phyloP scores from a whole-genome alignment of 2,329 filamentous ascomycete genomes.

The Pleomassaria siparia region DNA sequence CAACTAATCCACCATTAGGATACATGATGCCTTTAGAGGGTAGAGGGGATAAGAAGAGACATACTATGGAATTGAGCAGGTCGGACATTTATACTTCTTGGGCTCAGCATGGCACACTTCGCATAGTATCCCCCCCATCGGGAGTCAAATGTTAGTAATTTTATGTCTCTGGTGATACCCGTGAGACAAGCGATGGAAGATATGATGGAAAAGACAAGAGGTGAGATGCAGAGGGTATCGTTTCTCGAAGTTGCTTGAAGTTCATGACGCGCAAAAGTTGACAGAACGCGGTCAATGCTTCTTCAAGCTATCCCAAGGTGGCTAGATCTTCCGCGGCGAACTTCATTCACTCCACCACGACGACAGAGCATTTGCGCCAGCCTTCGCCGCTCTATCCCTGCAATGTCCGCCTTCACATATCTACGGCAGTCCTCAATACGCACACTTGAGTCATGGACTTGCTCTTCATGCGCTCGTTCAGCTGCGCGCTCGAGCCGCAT shows the following conservation, averaged over 20 bases:
- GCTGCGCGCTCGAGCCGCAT: constrained; percentile 17
- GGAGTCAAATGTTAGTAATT: background rate
- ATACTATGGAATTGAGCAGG: constrained; percentile 50
- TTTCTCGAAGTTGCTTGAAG: background rate
- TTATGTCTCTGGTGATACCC: background rate
- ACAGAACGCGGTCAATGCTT: constrained; percentile 10
- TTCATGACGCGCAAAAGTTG: background rate
- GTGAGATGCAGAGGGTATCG: background rate
- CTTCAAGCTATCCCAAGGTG: constrained; percentile 18
- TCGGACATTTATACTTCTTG: constrained; percentile 56
- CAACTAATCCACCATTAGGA: constrained; percentile 21
- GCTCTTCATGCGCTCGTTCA: constrained; percentile 39
- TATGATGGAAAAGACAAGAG: background rate
- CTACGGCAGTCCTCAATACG: constrained; percentile 21
- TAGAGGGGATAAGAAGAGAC: constrained; percentile 7
- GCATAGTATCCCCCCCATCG: constrained; percentile 41
- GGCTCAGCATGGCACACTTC: constrained; percentile 47
- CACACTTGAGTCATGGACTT: constrained; percentile 38
- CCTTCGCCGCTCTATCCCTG: constrained; percentile 9
- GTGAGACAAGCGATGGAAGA: background rate
- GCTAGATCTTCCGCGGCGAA: constrained; percentile 33
- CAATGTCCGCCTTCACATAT: constrained; percentile 32
- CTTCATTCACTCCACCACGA: constrained; percentile 17
- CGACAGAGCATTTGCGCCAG: background rate
- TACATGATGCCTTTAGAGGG: background rate